Conservation (phyloP, 257 asterid species). For the Scutellaria baicalensis region DNA sequence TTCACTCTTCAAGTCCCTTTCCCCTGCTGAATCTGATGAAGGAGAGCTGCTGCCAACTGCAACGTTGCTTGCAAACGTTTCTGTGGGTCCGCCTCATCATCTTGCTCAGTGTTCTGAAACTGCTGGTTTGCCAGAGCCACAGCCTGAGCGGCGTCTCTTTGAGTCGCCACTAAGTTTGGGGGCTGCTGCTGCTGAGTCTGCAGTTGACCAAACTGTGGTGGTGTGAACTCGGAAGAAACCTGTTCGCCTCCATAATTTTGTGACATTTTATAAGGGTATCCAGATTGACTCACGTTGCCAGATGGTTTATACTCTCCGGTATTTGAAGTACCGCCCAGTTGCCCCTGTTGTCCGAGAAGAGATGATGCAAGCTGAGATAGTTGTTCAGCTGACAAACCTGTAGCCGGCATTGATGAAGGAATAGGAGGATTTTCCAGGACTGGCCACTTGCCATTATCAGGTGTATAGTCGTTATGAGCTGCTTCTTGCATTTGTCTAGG, state of each 20-base stretch:
- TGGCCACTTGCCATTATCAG: constrained; percentile 26
- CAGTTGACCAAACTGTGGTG: constrained; percentile 40
- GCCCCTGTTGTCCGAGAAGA: constrained; percentile 71
- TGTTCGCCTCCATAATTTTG: constrained; percentile 40
- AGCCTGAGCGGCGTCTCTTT: constrained; percentile 30
- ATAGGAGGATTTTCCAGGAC: constrained; percentile 33
- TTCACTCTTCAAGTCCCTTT: constrained; percentile 44
- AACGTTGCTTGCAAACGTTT: constrained; percentile 82
- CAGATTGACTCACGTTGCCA: constrained; percentile 30
- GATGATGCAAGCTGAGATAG: constrained; percentile 66
- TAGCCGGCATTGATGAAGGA: constrained; percentile 27
- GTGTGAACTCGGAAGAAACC: constrained; percentile 34
- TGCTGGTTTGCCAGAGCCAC: constrained; percentile 34
- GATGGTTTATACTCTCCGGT: constrained; percentile 41
- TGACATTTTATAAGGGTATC: constrained; percentile 26
- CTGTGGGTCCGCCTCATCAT: constrained; percentile 67
- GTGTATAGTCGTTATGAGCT: constrained; percentile 22
- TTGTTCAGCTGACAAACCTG: constrained; percentile 55
- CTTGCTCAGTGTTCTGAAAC: constrained; percentile 38
- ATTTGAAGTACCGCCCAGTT: constrained; percentile 20
- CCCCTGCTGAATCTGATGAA: constrained; percentile 91
- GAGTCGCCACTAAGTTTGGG: constrained; percentile 28
- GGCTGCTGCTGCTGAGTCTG: constrained; percentile 37
- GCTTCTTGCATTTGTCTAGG: constrained; percentile 30
- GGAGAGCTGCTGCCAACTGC: constrained; percentile 88